These are phyloP conservation scores for Sporothrix globosa DNA, from an alignment of 2,329 filamentous ascomycete genomes.

Conservation along the genomic window DNA sequence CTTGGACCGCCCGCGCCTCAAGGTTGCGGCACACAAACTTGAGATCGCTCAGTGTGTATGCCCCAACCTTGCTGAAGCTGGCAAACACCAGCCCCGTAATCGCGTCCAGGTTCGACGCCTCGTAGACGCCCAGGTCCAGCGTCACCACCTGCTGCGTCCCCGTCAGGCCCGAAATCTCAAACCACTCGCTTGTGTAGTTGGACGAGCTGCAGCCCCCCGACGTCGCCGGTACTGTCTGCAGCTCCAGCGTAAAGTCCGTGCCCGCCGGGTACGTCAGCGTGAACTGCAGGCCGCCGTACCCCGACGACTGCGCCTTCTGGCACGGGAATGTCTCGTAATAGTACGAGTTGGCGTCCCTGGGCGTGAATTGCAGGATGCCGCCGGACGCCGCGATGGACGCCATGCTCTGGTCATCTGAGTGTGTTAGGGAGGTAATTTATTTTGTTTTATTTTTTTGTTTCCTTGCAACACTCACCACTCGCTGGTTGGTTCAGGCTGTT, in stretches of 20 bases:
- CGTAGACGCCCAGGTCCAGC: conserved; percentile 35
- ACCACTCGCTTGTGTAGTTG: conserved; percentile 36
- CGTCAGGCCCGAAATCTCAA: conserved; percentile 32
- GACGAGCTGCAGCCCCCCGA: conserved; percentile 26
- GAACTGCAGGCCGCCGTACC: conserved; percentile 34
- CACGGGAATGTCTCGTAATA: conserved; percentile 34
- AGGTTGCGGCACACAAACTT: conserved; percentile 34
- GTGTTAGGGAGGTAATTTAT: neutral
- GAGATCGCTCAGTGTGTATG: conserved; percentile 34
- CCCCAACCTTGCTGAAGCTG: conserved; percentile 31
- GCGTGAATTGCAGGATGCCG: conserved; percentile 31
- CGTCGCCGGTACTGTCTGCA: conserved; percentile 30
- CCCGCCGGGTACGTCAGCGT: conserved; percentile 34
- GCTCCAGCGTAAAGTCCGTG: conserved; percentile 33
- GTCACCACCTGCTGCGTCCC: conserved; percentile 34
- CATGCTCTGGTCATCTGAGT: conserved; percentile 33
- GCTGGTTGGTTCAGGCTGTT: conserved; percentile 33
- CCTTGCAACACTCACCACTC: conserved; percentile 11
- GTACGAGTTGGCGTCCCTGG: conserved; percentile 33
- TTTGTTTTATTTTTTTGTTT: too few species aligned
- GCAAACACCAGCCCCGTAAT: conserved; percentile 34
- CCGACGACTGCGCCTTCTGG: conserved; percentile 31
- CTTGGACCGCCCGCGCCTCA: conserved; percentile 23
- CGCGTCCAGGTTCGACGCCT: conserved; percentile 32
- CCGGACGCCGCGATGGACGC: conserved; percentile 25